Conservation (phyloP, 306 rosid genomes). For the Rosa persica region DNA sequence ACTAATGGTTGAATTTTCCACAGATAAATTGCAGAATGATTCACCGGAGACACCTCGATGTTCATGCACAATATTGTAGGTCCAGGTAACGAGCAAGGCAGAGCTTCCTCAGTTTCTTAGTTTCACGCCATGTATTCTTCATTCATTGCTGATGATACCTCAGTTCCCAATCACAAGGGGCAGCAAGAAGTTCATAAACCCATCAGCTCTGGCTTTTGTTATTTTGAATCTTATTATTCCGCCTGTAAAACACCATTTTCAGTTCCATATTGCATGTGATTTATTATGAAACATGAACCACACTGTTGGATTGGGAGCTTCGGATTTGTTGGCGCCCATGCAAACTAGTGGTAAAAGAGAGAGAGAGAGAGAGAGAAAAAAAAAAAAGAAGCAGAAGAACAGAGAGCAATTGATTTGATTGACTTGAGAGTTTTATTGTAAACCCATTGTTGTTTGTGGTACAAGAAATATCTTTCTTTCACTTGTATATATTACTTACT, state of each 20-base stretch:
- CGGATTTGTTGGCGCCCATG: not conserved
- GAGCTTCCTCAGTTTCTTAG: not conserved
- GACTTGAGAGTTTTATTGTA: too few relatives aligned
- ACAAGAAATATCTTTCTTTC: too few relatives aligned
- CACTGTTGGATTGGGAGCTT: constrained; percentile 8
- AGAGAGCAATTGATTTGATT: too few relatives aligned
- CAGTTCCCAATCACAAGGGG: not conserved
- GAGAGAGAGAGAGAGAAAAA: not conserved
- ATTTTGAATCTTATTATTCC: constrained; percentile 7
- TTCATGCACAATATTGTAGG: constrained; percentile 42
- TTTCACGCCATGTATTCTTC: not conserved
- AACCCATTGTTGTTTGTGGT: not conserved
- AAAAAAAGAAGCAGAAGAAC: too few relatives aligned
- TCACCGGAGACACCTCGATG: constrained; percentile 32
- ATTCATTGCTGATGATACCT: constrained; percentile 8
- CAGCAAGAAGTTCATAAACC: constrained; percentile 14
- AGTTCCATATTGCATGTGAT: constrained; percentile 13
- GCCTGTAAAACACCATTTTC: not conserved
- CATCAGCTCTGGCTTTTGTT: not conserved
- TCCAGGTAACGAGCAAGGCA: constrained; percentile 2
- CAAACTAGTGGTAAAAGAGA: not conserved
- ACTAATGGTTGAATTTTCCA: constrained; percentile 5
- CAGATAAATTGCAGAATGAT: constrained; percentile 35
- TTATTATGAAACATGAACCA: constrained; percentile 11
- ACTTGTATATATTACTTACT: not conserved